These are phyloP conservation scores for Cubamyces sp. DNA, from an alignment of 768 basidiomycete species.

Conservation along the genomic window DNA sequence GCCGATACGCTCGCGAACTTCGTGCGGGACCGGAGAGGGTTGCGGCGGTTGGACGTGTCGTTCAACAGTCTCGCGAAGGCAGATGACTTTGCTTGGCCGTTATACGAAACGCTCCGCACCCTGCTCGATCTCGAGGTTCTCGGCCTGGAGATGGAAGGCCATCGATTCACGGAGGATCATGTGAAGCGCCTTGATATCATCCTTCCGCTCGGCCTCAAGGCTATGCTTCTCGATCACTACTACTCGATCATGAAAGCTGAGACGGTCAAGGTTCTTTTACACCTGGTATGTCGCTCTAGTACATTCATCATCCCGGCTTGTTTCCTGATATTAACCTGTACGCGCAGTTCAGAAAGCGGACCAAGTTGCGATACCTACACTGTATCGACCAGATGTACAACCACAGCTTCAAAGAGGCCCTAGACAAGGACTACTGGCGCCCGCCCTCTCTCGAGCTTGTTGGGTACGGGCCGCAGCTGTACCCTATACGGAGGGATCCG, in stretches of 20 bases:
- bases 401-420: constrained; percentile 8
- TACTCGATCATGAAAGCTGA: neutral
- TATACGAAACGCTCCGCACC: neutral
- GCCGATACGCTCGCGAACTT: constrained; percentile 1
- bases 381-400: constrained; percentile 1
- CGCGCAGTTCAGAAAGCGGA: constrained; percentile 4
- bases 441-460: constrained; percentile 16
- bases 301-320: neutral
- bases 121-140: constrained; percentile 15
- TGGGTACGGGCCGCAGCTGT: constrained; percentile 16
- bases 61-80: neutral
- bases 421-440: constrained; percentile 13
- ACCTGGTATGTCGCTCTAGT: neutral
- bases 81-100: neutral
- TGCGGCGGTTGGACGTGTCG: constrained; percentile 16
- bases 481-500: constrained; percentile 6
- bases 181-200: neutral
- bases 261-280: neutral
- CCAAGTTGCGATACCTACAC: constrained; percentile 5
- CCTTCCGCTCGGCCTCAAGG: neutral
- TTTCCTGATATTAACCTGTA: no score
- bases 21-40: constrained; percentile 2
- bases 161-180: neutral
- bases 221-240: constrained; percentile 1
- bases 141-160: constrained; percentile 3